These are phyloP conservation scores for Plantago elongata DNA, from an alignment of 257 asterid genomes.

Conservation along the genomic window DNA sequence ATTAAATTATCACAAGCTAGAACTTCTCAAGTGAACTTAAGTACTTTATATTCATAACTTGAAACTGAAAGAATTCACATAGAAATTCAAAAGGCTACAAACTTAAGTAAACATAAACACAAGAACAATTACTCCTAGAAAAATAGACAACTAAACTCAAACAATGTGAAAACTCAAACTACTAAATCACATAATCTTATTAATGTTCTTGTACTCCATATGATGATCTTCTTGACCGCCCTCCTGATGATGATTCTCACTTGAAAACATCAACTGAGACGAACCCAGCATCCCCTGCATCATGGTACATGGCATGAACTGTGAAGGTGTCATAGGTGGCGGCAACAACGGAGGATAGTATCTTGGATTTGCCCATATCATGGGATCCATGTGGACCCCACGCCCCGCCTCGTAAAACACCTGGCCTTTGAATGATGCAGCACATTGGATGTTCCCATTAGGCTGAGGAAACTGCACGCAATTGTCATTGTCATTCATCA, in stretches of 20 bases:
- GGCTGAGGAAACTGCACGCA: constrained; percentile 12
- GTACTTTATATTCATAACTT: no score
- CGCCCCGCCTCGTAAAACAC: constrained; percentile 20
- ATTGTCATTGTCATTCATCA: constrained; percentile 25
- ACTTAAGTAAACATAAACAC: no score
- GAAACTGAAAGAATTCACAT: no score
- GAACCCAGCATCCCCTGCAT: constrained; percentile 19
- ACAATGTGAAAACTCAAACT: not conserved
- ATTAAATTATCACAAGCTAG: no score
- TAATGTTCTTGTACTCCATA: constrained; percentile 17
- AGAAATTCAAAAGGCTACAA: no score
- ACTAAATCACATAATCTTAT: not conserved
- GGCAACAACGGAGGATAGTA: constrained; percentile 20
- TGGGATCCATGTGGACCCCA: constrained; percentile 21
- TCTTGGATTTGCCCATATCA: constrained; percentile 20
- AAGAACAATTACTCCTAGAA: no score
- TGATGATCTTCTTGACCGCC: constrained; percentile 22
- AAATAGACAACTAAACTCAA: no score
- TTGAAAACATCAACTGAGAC: constrained; percentile 9
- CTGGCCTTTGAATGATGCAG: constrained; percentile 17
- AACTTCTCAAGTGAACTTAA: no score
- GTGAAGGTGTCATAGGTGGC: constrained; percentile 8
- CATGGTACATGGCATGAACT: constrained; percentile 14
- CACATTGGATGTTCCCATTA: constrained; percentile 18
- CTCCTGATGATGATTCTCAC: constrained; percentile 2